Percentiles rank a stretch among this genome's conserved stretches.
phyloP scores from a whole-genome alignment of 2,329 filamentous ascomycete genomes.

The Ceratocystis huliohia region DNA sequence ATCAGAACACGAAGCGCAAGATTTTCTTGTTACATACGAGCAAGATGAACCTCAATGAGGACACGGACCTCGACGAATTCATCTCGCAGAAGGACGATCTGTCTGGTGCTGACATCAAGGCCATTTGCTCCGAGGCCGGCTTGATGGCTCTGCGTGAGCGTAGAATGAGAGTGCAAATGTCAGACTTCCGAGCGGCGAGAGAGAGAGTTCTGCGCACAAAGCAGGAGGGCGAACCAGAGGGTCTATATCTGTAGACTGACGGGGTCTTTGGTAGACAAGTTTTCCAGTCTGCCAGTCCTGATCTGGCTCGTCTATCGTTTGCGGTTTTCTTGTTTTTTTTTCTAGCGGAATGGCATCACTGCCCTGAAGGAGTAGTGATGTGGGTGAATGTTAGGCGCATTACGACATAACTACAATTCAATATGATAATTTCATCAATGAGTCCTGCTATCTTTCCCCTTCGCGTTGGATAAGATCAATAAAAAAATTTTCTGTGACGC shows the following conservation, averaged over 20 bases:
- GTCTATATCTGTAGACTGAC: conserved; percentile 74
- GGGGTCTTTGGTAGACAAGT: neutral
- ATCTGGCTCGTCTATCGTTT: neutral
- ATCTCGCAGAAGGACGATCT: conserved; percentile 97
- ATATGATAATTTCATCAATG: conserved; percentile 5
- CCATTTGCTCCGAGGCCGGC: conserved; percentile 94
- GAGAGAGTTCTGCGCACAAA: conserved; percentile 97
- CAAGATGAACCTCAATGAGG: conserved; percentile 93
- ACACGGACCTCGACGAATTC: conserved; percentile 98
- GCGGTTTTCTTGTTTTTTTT: neutral
- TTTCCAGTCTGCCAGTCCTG: neutral
- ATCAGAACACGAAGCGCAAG: conserved; percentile 89
- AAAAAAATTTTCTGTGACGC: neutral
- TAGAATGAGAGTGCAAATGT: conserved; percentile 98
- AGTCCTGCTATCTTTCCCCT: neutral
- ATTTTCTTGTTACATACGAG: conserved; percentile 97
- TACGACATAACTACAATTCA: conserved; percentile 4
- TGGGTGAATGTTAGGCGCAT: neutral
- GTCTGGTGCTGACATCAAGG: conserved; percentile 95
- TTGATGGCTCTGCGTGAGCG: conserved; percentile 87
- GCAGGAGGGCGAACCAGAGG: conserved; percentile 95
- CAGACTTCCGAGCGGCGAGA: conserved; percentile 83
- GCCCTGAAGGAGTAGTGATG: neutral
- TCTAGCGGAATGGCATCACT: conserved; percentile 5
- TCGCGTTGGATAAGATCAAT: neutral